Percentiles rank a stretch among this genome's conserved stretches.
phyloP scores from a whole-genome alignment of 257 asterid species.

The Capsicum pubescens region DNA sequence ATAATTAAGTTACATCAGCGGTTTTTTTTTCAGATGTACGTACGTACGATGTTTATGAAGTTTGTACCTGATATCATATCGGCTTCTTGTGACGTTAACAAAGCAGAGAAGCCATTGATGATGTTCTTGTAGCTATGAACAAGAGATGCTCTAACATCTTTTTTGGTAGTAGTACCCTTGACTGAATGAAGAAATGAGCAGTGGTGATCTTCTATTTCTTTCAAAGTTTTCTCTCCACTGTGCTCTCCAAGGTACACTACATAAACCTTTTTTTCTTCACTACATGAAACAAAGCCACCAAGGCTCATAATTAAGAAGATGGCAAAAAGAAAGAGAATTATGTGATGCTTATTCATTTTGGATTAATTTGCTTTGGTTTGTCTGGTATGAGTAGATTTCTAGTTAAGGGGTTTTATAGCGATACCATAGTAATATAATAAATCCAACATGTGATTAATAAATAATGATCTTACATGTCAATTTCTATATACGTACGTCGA shows the following conservation, averaged over 20 bases:
- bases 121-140: conserved; percentile 52
- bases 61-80: conserved; percentile 40
- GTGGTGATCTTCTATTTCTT: conserved; percentile 48
- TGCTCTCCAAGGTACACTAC: conserved; percentile 57
- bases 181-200: conserved; percentile 41
- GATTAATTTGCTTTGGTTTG: neutral
- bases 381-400: neutral
- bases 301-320: neutral
- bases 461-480: neutral
- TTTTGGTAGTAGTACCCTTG: conserved; percentile 40
- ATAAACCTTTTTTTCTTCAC: conserved; percentile 35
- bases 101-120: conserved; percentile 65
- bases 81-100: conserved; percentile 56
- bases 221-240: conserved; percentile 36
- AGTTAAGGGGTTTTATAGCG: neutral
- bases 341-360: conserved; percentile 12
- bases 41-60: neutral
- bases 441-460: neutral
- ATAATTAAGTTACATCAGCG: neutral
- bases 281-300: conserved; percentile 8
- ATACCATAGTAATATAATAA: neutral
- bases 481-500: neutral
- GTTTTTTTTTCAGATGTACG: too few species aligned
- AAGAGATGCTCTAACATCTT: conserved; percentile 47
- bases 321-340: neutral